Percentiles rank a stretch among this genome's conserved stretches.
phyloP scores from a whole-genome alignment of 805 yeast genomes.

The Nakazawaea populi region DNA sequence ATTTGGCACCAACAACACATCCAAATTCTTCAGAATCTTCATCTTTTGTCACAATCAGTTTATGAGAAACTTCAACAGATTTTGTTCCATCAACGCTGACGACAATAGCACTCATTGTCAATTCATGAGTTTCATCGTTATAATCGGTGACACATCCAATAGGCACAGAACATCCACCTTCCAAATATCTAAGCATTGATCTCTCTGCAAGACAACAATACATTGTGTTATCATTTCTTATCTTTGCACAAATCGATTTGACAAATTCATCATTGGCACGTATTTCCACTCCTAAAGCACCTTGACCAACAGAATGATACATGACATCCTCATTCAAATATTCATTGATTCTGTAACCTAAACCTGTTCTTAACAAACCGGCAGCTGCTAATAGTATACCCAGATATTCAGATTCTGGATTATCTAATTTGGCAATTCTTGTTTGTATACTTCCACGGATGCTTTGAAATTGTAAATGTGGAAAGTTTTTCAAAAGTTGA shows the following conservation, averaged over 20 bases:
- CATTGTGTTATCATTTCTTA: slow-evolving; percentile 63
- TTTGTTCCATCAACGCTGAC: slow-evolving; percentile 79
- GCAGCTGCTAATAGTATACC: slow-evolving; percentile 92
- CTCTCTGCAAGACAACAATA: slow-evolving; percentile 85
- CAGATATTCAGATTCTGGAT: slow-evolving; percentile 50
- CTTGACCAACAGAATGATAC: slow-evolving; percentile 99
- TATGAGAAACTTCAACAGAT: slow-evolving; percentile 52
- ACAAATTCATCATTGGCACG: slow-evolving; percentile 60
- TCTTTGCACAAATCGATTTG: slow-evolving; percentile 50
- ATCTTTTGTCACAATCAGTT: slow-evolving; percentile 31
- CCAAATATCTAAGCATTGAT: slow-evolving; percentile 76
- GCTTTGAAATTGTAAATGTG: slow-evolving; percentile 71
- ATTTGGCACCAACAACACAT: slow-evolving; percentile 53
- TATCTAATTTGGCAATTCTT: slow-evolving; percentile 76
- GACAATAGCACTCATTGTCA: slow-evolving; percentile 65
- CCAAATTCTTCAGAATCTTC: slow-evolving; percentile 73
- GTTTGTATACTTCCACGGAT: slow-evolving; percentile 85
- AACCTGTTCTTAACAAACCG: slow-evolving; percentile 70
- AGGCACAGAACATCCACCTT: slow-evolving; percentile 98
- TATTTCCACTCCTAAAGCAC: slow-evolving; percentile 92
- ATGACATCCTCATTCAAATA: slow-evolving; percentile 68
- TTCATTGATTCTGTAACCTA: slow-evolving; percentile 71
- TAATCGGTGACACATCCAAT: slow-evolving; percentile 75
- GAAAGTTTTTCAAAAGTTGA: slow-evolving; percentile 74
- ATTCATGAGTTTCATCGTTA: slow-evolving; percentile 32